Evolutionary conservation across 2,329 filamentous ascomycete species (phyloP), one percentile per base, ranked within the genome.

Genomic region (Paraphoma sp.): DNA sequence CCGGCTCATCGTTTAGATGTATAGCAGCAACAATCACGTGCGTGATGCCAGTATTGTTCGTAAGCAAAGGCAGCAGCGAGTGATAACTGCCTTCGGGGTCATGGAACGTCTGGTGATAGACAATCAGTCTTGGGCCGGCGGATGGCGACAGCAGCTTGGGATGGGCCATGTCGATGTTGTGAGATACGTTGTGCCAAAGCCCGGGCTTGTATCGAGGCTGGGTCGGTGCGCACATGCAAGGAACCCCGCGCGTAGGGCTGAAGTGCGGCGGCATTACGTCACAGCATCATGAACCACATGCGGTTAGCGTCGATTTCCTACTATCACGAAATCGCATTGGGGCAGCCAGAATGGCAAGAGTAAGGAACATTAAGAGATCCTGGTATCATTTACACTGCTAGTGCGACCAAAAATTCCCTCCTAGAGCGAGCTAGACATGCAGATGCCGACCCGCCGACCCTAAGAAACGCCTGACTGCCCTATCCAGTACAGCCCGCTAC

Each of bases 21-120:
- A 97, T 87, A 11, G 93, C 93, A 6, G 91, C 92, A 47, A 97
- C 79, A 65, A 96, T 93, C 57, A 97, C 83, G 78, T 97, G 93
- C 0, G 93, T 96, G 48, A 87, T 78, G 8, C 85, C 84, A 5
- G 86, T 87, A 60, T 83, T 80, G 58, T 86, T 81, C 41, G 81
- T 81, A 51, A 88, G 72, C 42, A 90, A 79, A 0, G 88, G 87
- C 0, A 89, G 80, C 59, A 90, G 79, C 6, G 87, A 88, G 59
- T 89, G 81, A 61, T 85, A 84, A 31, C 79, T 79, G 49, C 82
- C 80, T 56, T 83, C 76, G 9, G 80, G 76, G 53, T 81, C 80
- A 66, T 88, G 84, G 62, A 87, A 83, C 0, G 88, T 90, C 70
- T 90, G 88, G 61, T 87, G 85, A 68, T 90, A 90, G 56, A 86